A percentile compares a stretch with the other conserved stretches of the same genome.
phyloP scores from a whole-genome alignment of 306 rosid genomes.

The barrel medic (Medicago truncatula) region MtrunA17r5.0-ANR NC_053042.1:28379001-28379500 shows the following conservation, averaged over 20 bases:
- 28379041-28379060: too few species aligned
- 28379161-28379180: too few species aligned
- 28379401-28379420: conserved; percentile 3
- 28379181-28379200: too few species aligned
- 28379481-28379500: neutral
- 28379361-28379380: conserved; percentile 18
- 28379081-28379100: too few species aligned
- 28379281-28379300: neutral
- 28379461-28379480: conserved; percentile 8
- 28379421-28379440: conserved; percentile 48
- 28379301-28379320: conserved; percentile 28
- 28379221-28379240: neutral
- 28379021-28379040: too few species aligned
- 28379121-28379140: too few species aligned
- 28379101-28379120: too few species aligned
- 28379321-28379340: neutral
- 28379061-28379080: too few species aligned
- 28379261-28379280: conserved; percentile 30
- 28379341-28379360: conserved; percentile 46
- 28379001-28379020: too few species aligned
- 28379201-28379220: too few species aligned
- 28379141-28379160: too few species aligned
- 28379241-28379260: neutral
- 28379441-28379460: conserved; percentile 13
- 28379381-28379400: neutral